A percentile compares a stretch with the other conserved stretches of the same genome.
phyloP scores from a whole-genome alignment of 805 yeast genomes.

The Wickerhamiella lipophila region DNA sequence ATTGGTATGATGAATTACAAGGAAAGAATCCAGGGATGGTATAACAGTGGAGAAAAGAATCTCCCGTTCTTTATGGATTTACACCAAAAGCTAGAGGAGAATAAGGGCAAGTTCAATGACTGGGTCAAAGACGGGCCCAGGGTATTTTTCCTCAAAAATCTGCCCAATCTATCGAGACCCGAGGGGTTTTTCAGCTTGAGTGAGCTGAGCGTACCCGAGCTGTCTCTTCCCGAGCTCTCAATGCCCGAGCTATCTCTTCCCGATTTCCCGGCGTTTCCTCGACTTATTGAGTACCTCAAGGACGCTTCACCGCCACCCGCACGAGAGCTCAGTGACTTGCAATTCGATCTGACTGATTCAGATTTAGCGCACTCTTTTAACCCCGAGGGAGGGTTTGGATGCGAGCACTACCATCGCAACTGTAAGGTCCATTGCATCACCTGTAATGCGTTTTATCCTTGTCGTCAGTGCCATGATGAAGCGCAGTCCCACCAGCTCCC shows the following conservation, averaged over 20 bases:
- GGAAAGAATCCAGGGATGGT: conserved; percentile 9
- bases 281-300: background rate
- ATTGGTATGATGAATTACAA: conserved; percentile 3
- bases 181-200: conserved; percentile 9
- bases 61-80: conserved; percentile 9
- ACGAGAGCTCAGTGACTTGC: background rate
- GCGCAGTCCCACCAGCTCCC: conserved; percentile 45
- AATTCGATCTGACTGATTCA: conserved; percentile 38
- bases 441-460: conserved; percentile 64
- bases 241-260: conserved; percentile 8
- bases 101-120: conserved; percentile 1
- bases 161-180: conserved; percentile 3
- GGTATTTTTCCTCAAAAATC: conserved; percentile 5
- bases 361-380: conserved; percentile 26
- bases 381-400: conserved; percentile 45
- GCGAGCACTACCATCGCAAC: conserved; percentile 69
- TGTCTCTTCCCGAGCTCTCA: conserved; percentile 3
- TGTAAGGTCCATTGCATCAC: conserved; percentile 73
- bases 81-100: conserved; percentile 6
- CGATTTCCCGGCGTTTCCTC: conserved; percentile 6
- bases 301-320: background rate
- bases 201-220: conserved; percentile 9
- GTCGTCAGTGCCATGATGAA: conserved; percentile 76
- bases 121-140: conserved; percentile 3
- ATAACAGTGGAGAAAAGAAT: background rate